Percentiles rank a stretch among this genome's conserved stretches.
phyloP scores from a whole-genome alignment of 495 filamentous ascomycete genomes.

The Pyrenula aspistea region DNA sequence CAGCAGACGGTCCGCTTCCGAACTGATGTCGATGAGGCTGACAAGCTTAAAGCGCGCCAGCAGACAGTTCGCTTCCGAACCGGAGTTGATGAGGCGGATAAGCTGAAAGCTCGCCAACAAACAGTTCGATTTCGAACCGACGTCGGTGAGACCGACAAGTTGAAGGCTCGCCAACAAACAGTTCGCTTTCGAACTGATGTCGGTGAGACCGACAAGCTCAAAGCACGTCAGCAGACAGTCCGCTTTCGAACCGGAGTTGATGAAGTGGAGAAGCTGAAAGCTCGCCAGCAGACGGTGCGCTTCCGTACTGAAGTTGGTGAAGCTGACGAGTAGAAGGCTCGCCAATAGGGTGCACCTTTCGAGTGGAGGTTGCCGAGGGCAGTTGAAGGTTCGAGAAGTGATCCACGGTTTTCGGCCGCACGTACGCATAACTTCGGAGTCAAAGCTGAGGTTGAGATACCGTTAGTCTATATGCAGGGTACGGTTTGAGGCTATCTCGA shows the following conservation, averaged over 20 bases:
- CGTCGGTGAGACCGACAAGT: neutral
- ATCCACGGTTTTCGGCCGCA: neutral
- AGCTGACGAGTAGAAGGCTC: neutral
- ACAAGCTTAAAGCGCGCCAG: neutral
- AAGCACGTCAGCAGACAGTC: neutral
- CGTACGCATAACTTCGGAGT: neutral
- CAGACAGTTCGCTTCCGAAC: neutral
- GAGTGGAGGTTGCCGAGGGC: neutral
- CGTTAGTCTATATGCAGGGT: neutral
- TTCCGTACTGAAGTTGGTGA: neutral
- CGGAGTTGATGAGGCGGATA: neutral
- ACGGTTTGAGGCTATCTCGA: neutral
- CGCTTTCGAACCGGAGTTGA: neutral
- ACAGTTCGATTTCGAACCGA: neutral
- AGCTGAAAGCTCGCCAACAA: neutral
- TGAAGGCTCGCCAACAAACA: neutral
- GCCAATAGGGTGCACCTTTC: too few species aligned
- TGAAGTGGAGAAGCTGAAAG: neutral
- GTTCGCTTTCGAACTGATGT: neutral
- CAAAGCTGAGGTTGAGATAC: neutral
- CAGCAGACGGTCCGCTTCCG: neutral
- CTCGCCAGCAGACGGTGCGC: neutral
- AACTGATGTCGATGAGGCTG: neutral
- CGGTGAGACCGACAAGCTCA: neutral
- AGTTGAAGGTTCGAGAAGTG: neutral